Evolutionary conservation across 2,329 filamentous ascomycete genomes (phyloP).

Genomic region (Pseudogymnoascus sp.): DNA sequence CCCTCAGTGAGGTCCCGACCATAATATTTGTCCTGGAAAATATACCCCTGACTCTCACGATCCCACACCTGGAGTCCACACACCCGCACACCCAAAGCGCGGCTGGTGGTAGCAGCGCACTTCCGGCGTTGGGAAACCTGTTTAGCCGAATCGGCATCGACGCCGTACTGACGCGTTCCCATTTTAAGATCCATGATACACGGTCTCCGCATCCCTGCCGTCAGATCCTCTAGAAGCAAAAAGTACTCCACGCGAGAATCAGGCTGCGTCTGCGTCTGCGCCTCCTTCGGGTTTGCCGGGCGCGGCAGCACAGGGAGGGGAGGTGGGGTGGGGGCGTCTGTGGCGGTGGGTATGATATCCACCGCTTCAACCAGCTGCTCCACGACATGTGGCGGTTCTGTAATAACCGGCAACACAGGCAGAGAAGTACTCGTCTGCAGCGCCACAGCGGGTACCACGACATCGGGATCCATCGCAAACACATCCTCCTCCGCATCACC

Average conservation of each 20-base stretch:
- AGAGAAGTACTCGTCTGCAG: background rate
- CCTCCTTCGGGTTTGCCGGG: slow-evolving; percentile 69
- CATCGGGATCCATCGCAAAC: slow-evolving; percentile 54
- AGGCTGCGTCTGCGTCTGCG: slow-evolving; percentile 44
- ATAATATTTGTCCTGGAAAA: slow-evolving; percentile 98
- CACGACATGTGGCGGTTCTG: background rate
- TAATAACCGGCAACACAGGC: background rate
- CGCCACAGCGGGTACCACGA: background rate
- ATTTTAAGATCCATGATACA: slow-evolving; percentile 98
- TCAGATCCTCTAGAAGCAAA: slow-evolving; percentile 85
- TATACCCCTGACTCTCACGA: slow-evolving; percentile 67
- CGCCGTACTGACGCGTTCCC: slow-evolving; percentile 93
- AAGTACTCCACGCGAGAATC: slow-evolving; percentile 79
- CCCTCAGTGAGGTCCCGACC: slow-evolving; percentile 83
- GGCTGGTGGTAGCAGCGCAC: slow-evolving; percentile 84
- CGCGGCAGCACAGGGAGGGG: slow-evolving; percentile 35
- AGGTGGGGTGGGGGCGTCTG: slow-evolving; percentile 10
- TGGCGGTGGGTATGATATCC: slow-evolving; percentile 11
- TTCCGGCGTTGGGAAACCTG: slow-evolving; percentile 87
- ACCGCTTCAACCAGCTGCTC: too few relatives aligned
- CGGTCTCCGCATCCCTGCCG: slow-evolving; percentile 89
- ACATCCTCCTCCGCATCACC: slow-evolving; percentile 64
- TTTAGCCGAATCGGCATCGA: slow-evolving; percentile 87
- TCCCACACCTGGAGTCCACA: slow-evolving; percentile 98
- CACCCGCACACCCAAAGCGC: slow-evolving; percentile 81